Conservation (phyloP, 2,329 filamentous ascomycete genomes). For the Fusarium annulatum region DNA sequence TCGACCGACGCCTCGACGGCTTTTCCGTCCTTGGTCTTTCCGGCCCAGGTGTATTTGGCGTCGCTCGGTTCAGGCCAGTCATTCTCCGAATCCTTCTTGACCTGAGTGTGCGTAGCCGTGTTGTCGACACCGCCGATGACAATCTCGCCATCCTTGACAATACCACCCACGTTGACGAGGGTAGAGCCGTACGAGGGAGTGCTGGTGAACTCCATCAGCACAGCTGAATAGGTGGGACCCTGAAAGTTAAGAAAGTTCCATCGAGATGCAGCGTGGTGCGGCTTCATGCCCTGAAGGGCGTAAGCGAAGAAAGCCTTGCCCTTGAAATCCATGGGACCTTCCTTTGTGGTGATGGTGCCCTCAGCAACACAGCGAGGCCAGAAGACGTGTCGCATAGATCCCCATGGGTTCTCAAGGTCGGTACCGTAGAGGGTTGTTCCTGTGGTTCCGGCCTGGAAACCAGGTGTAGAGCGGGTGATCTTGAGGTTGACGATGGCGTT, state of each 20-base stretch:
- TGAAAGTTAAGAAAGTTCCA: constrained; percentile 98
- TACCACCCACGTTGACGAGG: constrained; percentile 82
- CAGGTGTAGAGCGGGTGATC: constrained; percentile 79
- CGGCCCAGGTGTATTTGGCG: constrained; percentile 81
- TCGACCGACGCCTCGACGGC: constrained; percentile 75
- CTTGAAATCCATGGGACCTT: constrained; percentile 83
- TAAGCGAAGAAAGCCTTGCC: constrained; percentile 84
- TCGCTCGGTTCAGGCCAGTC: constrained; percentile 89
- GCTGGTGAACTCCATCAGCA: constrained; percentile 96
- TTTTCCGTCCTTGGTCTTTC: constrained; percentile 81
- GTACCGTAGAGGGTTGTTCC: constrained; percentile 89
- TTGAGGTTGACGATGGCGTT: constrained; percentile 87
- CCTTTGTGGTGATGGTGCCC: constrained; percentile 85
- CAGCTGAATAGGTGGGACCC: constrained; percentile 83
- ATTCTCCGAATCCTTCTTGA: constrained; percentile 78
- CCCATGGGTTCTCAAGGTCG: constrained; percentile 88
- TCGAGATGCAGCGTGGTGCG: constrained; percentile 88
- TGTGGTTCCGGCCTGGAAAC: constrained; percentile 85
- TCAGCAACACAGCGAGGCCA: constrained; percentile 89
- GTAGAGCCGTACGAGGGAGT: constrained; percentile 92
- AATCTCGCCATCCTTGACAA: constrained; percentile 84
- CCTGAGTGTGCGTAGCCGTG: constrained; percentile 74
- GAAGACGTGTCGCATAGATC: constrained; percentile 89
- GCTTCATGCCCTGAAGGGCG: constrained; percentile 98
- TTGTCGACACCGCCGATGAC: constrained; percentile 76